A percentile compares a stretch with the other conserved stretches of the same genome.
These are phyloP conservation scores for Ophiostoma australiae DNA, from an alignment of 2,329 filamentous ascomycete genomes.

Conservation along the genomic window DNA sequence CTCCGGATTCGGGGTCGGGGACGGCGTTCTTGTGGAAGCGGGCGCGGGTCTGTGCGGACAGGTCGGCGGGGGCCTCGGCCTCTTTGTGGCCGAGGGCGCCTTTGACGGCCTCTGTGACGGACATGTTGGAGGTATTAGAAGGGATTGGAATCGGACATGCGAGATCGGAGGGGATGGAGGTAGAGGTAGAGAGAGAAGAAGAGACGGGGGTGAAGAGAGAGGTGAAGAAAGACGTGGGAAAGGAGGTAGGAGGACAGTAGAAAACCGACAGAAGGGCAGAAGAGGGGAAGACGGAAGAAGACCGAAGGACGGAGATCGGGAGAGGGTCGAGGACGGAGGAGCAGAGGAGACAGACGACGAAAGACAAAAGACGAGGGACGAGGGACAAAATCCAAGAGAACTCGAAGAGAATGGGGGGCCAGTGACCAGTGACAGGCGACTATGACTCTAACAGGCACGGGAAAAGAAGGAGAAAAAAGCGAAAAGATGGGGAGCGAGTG, in stretches of 20 bases:
- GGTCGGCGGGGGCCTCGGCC: constrained; percentile 42
- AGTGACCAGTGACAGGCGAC: not conserved
- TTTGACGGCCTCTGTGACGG: constrained; percentile 67
- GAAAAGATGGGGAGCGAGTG: constrained; percentile 16
- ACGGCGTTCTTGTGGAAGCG: constrained; percentile 72
- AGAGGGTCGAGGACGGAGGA: constrained; percentile 1
- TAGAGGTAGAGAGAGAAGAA: not conserved
- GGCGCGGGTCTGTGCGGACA: constrained; percentile 69
- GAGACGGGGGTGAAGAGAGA: not conserved
- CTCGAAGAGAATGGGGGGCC: not conserved
- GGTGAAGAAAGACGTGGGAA: not conserved
- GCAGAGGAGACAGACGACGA: not conserved
- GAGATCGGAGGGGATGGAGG: not conserved
- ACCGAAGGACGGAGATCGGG: constrained; percentile 10
- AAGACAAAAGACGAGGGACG: not conserved
- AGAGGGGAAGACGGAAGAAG: not conserved
- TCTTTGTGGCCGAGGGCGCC: constrained; percentile 62
- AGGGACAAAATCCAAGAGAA: not conserved
- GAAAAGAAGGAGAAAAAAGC: constrained; percentile 15
- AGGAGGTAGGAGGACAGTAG: not conserved
- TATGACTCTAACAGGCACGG: constrained; percentile 12
- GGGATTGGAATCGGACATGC: not conserved
- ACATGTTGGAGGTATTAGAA: not conserved
- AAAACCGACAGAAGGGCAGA: not conserved
- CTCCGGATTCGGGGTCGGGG: constrained; percentile 69